Evolutionary conservation across 148 eudicot genomes (phyloP).

Genomic region (Rheum nobile): DNA sequence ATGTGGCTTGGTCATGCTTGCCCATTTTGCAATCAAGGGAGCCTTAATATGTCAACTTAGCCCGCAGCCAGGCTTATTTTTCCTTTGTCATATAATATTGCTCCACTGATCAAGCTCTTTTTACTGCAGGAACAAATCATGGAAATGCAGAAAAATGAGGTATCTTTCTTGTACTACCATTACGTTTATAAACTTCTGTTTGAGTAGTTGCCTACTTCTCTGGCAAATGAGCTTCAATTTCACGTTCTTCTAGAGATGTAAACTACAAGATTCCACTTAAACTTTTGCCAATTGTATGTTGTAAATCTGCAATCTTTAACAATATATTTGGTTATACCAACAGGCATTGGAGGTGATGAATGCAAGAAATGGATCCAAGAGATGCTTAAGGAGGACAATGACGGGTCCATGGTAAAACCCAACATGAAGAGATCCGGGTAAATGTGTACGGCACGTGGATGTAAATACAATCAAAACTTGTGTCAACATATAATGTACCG

Average conservation of each 20-base stretch:
- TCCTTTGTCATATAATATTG: neutral
- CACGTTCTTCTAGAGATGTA: too few species aligned
- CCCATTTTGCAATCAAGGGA: neutral
- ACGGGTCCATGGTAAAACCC: constrained; percentile 74
- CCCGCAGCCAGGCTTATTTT: neutral
- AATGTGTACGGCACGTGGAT: constrained; percentile 13
- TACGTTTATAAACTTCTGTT: neutral
- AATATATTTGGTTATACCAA: neutral
- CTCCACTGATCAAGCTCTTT: constrained; percentile 5
- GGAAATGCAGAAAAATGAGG: constrained; percentile 92
- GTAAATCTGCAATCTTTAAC: neutral
- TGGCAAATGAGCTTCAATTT: neutral
- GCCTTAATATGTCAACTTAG: too few species aligned
- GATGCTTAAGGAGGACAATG: constrained; percentile 61
- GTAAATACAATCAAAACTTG: constrained; percentile 24
- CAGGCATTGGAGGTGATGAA: constrained; percentile 66
- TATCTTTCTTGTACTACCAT: constrained; percentile 10
- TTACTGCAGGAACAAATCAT: constrained; percentile 56
- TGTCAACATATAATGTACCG: neutral
- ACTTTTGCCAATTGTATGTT: neutral
- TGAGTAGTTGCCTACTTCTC: neutral
- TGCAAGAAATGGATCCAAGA: constrained; percentile 37
- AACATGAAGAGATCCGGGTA: neutral
- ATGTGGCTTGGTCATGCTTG: neutral
- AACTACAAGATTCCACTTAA: neutral